A percentile compares a stretch with the other conserved stretches of the same genome.
phyloP scores from a whole-genome alignment of 257 asterid genomes.

The Catharanthus roseus region DNA sequence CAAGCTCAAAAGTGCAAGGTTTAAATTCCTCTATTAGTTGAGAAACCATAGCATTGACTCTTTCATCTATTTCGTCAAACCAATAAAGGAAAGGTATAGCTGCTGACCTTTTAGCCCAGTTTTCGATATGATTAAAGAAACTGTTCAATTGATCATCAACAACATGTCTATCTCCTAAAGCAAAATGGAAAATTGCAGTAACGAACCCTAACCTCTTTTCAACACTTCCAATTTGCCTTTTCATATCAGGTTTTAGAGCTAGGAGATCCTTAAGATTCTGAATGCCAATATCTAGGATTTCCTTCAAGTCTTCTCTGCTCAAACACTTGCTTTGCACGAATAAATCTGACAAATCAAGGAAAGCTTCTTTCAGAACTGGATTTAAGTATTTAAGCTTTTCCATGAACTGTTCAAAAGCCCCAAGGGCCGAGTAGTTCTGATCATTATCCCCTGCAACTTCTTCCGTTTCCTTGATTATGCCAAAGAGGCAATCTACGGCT shows the following conservation, averaged over 20 bases:
- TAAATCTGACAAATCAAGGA: neutral
- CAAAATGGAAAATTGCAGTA: neutral
- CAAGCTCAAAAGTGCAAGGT: neutral
- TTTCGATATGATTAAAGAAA: neutral
- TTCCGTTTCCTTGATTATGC: neutral
- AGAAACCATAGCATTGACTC: neutral
- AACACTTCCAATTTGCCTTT: neutral
- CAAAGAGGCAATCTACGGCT: neutral
- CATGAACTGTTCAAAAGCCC: neutral
- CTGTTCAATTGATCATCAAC: neutral
- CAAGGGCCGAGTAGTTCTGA: neutral
- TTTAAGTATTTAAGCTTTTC: neutral
- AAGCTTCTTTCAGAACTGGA: neutral
- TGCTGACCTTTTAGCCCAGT: neutral
- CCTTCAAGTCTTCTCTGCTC: neutral
- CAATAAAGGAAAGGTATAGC: neutral
- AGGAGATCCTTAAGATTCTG: neutral
- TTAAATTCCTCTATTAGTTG: neutral
- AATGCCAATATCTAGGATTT: neutral
- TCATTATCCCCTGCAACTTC: neutral
- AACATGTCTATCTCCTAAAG: neutral
- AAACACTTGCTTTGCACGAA: neutral
- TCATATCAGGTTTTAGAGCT: neutral
- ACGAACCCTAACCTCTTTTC: neutral
- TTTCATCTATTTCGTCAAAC: constrained; percentile 1